Evolutionary conservation across 371 early-diverging fungal genomes (phyloP), one percentile per base, ranked within the genome.

Genomic region (Mortierella sp.): DNA sequence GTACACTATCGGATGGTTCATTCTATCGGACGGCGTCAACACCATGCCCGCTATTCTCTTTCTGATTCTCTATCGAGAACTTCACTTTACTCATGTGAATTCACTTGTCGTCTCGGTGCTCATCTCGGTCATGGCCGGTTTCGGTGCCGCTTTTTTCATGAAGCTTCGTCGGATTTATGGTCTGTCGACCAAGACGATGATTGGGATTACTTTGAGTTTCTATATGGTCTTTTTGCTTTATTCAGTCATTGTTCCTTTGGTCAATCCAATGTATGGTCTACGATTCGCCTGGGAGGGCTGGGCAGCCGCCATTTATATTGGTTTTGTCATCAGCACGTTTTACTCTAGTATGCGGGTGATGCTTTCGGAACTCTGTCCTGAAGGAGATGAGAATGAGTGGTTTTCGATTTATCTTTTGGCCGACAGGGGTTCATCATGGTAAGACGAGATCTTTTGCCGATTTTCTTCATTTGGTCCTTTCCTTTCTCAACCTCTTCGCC

Each of bases 391-490:
- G 62, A 84, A 83, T 48, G 87, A 88, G 64, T 84, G 87, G 70
- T 88, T 86, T 59, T 74, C 82, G 26, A 21, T 88, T n/a, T 86
- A 82, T 65, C 74, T 86, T 48, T 83, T 91, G 48, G 87, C 90
- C 19, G 90, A 90, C 74, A 87, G 87, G 74, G 90, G 92, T 1
- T 87, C 88, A 0, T 84, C 87, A 9, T 89, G 77, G 74, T 67
- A 64, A n/a, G 46, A 9, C 7, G 60, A n/a, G 46, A 9, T 1
- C 9, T 23, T 7, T 7, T 15, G 0, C 57, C 6, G 18, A 29
- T 30, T 56, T 29, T n/a, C 37, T 9, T 9, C 37, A 9, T 37
- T 37, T 37, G 37, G 5, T 37, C 37, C 37, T 37, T 37, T 5
- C 9, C 37, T 9, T 37, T 9, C 3, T 37, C 37, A 37, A 3